phyloP scores from a whole-genome alignment of 163 green algal genomes.

The Chlamydomonas reinhardtii region DNA sequence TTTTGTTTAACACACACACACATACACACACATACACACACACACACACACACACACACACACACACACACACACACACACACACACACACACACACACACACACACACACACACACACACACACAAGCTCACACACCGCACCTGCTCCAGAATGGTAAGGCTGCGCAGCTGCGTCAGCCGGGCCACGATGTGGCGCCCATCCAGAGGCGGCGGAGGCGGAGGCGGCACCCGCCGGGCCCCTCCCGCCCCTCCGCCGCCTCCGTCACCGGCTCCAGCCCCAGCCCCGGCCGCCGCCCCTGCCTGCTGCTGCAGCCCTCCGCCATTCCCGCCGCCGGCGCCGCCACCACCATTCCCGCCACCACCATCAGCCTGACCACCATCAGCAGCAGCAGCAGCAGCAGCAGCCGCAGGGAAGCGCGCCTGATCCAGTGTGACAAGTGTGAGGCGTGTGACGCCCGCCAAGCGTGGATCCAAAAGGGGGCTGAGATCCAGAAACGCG shows the following conservation, averaged over 20 bases:
- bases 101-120: neutral
- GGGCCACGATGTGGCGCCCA: neutral
- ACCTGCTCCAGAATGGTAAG: constrained; percentile 11
- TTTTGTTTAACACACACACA: no score
- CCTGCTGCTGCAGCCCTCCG: neutral
- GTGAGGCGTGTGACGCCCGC: neutral
- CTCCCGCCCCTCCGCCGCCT: neutral
- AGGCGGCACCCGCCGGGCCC: no score
- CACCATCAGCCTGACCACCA: no score
- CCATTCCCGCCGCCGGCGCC: no score
- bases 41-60: no score
- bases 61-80: no score
- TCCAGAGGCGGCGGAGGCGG: neutral
- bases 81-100: neutral
- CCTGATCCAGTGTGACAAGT: neutral
- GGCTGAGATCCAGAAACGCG: constrained; percentile 7
- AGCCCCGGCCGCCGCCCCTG: no score
- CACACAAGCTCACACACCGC: neutral
- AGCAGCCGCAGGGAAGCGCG: no score
- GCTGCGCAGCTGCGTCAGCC: constrained; percentile 29
- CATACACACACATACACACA: no score
- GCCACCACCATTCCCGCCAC: neutral
- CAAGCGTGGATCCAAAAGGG: neutral
- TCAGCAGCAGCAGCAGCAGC: no score
- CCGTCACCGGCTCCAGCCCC: neutral